Evolutionary conservation across 2,329 filamentous ascomycete genomes (phyloP).

Genomic region (Neoscytalidium dimidiatum): DNA sequence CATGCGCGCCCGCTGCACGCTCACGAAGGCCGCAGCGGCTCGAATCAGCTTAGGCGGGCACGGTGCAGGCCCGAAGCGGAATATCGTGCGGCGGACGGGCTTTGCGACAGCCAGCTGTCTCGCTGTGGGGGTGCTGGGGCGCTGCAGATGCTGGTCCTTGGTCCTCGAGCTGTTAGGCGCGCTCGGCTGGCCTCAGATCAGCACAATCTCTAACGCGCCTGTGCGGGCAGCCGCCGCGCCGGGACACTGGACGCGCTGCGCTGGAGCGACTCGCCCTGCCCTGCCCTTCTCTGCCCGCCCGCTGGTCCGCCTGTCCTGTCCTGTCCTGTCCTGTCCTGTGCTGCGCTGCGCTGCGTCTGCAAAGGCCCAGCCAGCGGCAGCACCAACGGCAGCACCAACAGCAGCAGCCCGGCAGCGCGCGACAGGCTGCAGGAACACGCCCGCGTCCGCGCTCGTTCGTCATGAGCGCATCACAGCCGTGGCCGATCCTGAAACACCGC

Average conservation of each 20-base stretch:
- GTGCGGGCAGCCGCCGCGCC: background rate
- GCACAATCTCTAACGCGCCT: constrained; percentile 1
- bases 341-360: background rate
- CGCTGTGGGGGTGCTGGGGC: constrained; percentile 15
- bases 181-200: constrained; percentile 16
- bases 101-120: constrained; percentile 18
- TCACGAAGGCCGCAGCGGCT: background rate
- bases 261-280: too few relatives aligned
- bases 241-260: background rate
- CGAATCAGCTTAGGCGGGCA: constrained; percentile 12
- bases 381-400: too few relatives aligned
- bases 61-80: constrained; percentile 16
- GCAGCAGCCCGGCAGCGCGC: too few relatives aligned
- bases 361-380: too few relatives aligned
- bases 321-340: too few relatives aligned
- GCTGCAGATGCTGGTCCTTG: constrained; percentile 15
- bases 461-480: background rate
- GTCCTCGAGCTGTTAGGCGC: too few relatives aligned
- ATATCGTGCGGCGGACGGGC: constrained; percentile 12
- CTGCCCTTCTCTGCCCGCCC: too few relatives aligned
- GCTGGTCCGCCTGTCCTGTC: too few relatives aligned
- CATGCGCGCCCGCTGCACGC: constrained; percentile 11
- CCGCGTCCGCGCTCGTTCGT: background rate
- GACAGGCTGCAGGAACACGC: background rate
- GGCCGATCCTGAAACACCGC: constrained; percentile 11